A percentile compares a stretch with the other conserved stretches of the same genome.
Evolutionary conservation across 345 rosid genomes (phyloP).

Genomic region (Brassica cretica): DNA sequence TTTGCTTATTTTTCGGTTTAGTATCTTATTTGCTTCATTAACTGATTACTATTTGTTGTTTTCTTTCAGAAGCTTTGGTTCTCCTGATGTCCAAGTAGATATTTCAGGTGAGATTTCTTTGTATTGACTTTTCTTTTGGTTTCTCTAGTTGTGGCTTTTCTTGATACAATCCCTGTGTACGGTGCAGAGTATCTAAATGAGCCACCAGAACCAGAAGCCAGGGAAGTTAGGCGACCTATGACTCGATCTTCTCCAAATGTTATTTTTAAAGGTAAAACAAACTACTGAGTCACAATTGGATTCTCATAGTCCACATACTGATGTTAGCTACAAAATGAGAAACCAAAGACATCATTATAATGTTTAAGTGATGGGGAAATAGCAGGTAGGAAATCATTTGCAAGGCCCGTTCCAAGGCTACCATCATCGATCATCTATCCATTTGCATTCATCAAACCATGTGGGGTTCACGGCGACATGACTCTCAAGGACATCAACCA

Average conservation of each 20-base stretch:
- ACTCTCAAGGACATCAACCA: constrained; percentile 97
- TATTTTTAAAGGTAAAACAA: constrained; percentile 65
- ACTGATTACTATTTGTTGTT: constrained; percentile 28
- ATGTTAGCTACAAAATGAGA: not conserved
- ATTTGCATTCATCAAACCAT: constrained; percentile 92
- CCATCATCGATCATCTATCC: constrained; percentile 87
- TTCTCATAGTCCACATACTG: not conserved
- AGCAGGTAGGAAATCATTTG: constrained; percentile 71
- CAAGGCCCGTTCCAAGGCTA: constrained; percentile 62
- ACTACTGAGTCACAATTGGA: not conserved
- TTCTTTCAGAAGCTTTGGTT: constrained; percentile 54
- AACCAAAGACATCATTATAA: not conserved
- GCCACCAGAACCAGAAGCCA: constrained; percentile 46
- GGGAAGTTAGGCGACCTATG: constrained; percentile 49
- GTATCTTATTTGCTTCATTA: constrained; percentile 13
- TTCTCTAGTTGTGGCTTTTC: not conserved
- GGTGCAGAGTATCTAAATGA: constrained; percentile 56
- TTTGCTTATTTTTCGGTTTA: constrained; percentile 17
- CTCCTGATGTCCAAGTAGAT: constrained; percentile 57
- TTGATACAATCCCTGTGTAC: constrained; percentile 5
- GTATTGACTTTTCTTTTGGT: constrained; percentile 7
- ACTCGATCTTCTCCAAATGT: constrained; percentile 63
- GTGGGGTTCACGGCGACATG: constrained; percentile 80
- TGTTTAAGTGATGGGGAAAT: constrained; percentile 14
- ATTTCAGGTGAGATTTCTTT: constrained; percentile 49